phyloP scores from a whole-genome alignment of 768 basidiomycete species.

The Galerina sulciceps region DNA sequence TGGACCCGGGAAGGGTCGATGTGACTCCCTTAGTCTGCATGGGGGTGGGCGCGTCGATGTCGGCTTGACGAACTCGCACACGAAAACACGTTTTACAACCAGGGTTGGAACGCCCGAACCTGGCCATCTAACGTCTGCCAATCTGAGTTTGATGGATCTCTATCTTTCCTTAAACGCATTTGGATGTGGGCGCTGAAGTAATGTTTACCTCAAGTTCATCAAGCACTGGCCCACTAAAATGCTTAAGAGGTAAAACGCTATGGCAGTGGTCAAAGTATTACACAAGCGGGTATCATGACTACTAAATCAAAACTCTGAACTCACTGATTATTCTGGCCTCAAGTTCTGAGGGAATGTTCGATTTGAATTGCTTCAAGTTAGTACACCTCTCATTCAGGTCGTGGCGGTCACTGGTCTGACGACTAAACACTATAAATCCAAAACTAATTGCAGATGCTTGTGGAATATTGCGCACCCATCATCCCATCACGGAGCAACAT shows the following conservation, averaged over 20 bases:
- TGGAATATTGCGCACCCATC: too few relatives aligned
- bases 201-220: background rate
- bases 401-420: too few relatives aligned
- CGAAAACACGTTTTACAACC: constrained; percentile 8
- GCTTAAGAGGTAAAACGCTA: background rate
- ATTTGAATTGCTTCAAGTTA: too few relatives aligned
- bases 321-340: too few relatives aligned
- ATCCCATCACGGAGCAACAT: too few relatives aligned
- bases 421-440: too few relatives aligned
- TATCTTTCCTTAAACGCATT: constrained; percentile 7
- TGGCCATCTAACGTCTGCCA: constrained; percentile 4
- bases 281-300: too few relatives aligned
- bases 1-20: background rate
- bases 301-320: too few relatives aligned
- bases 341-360: too few relatives aligned
- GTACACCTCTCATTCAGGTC: too few relatives aligned
- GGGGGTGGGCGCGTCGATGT: background rate
- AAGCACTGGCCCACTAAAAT: background rate
- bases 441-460: too few relatives aligned
- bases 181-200: constrained; percentile 11
- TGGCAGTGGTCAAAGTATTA: background rate
- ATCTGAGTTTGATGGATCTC: constrained; percentile 4
- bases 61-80: background rate
- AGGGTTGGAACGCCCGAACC: constrained; percentile 10
- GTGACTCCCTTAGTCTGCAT: background rate